phyloP scores from a whole-genome alignment of 2,329 filamentous ascomycete species.

The Diaporthe vexans region DNA sequence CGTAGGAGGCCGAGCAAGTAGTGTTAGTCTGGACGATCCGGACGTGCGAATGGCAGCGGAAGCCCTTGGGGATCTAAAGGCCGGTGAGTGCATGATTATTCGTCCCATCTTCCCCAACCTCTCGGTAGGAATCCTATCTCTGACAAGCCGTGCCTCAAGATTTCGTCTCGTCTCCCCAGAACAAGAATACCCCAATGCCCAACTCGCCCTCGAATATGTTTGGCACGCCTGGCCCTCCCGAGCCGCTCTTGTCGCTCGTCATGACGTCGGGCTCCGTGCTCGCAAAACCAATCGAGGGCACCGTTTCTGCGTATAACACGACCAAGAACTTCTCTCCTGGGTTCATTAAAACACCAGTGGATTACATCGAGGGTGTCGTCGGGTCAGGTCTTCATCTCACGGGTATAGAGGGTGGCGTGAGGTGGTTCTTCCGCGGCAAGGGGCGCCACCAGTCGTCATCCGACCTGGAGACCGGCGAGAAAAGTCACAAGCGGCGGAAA shows the following conservation, averaged over 20 bases:
- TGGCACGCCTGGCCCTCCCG: conserved; percentile 60
- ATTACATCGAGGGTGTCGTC: conserved; percentile 91
- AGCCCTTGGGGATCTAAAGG: conserved; percentile 80
- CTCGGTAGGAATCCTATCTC: background rate
- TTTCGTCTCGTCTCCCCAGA: conserved; percentile 75
- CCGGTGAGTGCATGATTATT: conserved; percentile 66
- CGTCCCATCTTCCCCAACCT: conserved; percentile 9
- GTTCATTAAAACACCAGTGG: conserved; percentile 84
- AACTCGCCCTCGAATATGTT: conserved; percentile 55
- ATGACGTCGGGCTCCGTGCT: conserved; percentile 91
- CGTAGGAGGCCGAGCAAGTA: conserved; percentile 61
- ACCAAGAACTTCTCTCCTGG: conserved; percentile 93
- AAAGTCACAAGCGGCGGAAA: conserved; percentile 72
- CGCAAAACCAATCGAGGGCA: conserved; percentile 86
- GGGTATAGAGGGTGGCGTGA: conserved; percentile 87
- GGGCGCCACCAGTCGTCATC: conserved; percentile 65
- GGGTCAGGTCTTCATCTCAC: conserved; percentile 86
- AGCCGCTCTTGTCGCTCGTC: conserved; percentile 88
- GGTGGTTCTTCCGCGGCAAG: conserved; percentile 80
- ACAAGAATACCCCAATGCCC: conserved; percentile 58
- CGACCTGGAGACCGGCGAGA: conserved; percentile 61
- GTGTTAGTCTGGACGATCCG: conserved; percentile 74
- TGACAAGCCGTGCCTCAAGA: conserved; percentile 58
- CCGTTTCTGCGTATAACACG: conserved; percentile 85
- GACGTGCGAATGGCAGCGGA: conserved; percentile 80